Base-by-base conservation (phyloP, 805 yeast species). In the Kuraishia piskuri region DNA sequence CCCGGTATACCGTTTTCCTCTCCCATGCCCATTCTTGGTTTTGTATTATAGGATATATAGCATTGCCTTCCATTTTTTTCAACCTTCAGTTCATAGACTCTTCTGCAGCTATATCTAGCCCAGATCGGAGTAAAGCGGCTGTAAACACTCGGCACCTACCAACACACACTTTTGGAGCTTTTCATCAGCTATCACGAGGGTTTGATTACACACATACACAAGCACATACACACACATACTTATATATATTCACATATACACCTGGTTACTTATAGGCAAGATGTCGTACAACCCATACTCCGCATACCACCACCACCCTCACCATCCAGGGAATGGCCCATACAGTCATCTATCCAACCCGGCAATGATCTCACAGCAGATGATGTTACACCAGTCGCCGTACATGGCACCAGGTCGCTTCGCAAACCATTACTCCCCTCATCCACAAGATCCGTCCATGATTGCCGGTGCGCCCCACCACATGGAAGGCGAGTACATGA, bases 281-380 rank as follows among this genome's bases (percentile, higher is more conserved):
- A 45, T 45, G 47, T 21, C 47, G 22, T 45, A 21, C 47, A 45
- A 45, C 19, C 47, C 47, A n/a, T 45, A 45, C 23, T 45, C 47
- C 6, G 22, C 47, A 22, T 22, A 20, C 10, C 23, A 9, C 19
- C 47, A 45, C n/a, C 23, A 45, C 22, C 47, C 47, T 8, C 47
- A 21, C 22, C 23, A 45, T 21, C 23, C 47, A 21, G 23, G 23
- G n/a, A 31, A 31, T n/a, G 17, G 40, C 17, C 40, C 40, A 31
- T 31, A 31, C 40, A 12, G n/a, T 31, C 40, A 12, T 31, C 4
- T 31, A 4, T 31, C 40, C 17, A 31, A 31, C 19, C 47, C 22
- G 47, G 23, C 14, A 22, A 45, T 45, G 47, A 20, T 21, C 47
- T 21, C 22, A 45, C 47, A 45, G 47, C 47, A 45, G 47, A 20